Evolutionary conservation across 2,329 filamentous ascomycete genomes (phyloP).

Genomic region (Pseudogymnoascus pannorum): DNA sequence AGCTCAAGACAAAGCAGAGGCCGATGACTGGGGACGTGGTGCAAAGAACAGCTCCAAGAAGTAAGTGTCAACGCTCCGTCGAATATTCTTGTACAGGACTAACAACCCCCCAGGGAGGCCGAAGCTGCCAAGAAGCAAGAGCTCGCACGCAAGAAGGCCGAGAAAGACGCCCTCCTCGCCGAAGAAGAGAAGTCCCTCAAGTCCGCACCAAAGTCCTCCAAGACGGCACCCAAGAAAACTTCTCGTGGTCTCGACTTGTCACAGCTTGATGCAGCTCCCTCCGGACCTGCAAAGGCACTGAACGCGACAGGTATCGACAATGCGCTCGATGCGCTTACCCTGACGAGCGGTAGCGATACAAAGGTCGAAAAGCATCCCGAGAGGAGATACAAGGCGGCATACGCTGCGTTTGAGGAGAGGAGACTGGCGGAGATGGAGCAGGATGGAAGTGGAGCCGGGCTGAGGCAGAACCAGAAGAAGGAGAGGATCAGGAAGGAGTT

Average conservation of each 20-base stretch:
- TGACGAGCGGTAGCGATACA: slow-evolving; percentile 49
- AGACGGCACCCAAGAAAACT: slow-evolving; percentile 61
- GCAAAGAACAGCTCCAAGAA: slow-evolving; percentile 81
- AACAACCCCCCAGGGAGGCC: slow-evolving; percentile 55
- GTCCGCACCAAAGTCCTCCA: slow-evolving; percentile 53
- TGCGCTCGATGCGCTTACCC: slow-evolving; percentile 74
- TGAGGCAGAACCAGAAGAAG: slow-evolving; percentile 77
- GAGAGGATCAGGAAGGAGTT: slow-evolving; percentile 86
- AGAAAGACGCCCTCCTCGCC: slow-evolving; percentile 72
- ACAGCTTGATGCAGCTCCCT: slow-evolving; percentile 54
- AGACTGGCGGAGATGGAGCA: slow-evolving; percentile 77
- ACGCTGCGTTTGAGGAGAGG: slow-evolving; percentile 72
- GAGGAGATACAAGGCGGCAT: slow-evolving; percentile 78
- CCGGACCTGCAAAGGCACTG: slow-evolving; percentile 47
- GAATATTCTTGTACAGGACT: background rate
- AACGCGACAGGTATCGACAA: slow-evolving; percentile 89
- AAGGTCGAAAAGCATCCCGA: slow-evolving; percentile 88
- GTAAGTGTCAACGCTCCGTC: slow-evolving; percentile 44
- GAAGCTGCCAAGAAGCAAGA: slow-evolving; percentile 80
- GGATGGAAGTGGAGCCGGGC: slow-evolving; percentile 63
- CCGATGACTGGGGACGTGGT: slow-evolving; percentile 76
- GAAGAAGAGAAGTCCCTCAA: slow-evolving; percentile 80
- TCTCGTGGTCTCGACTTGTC: slow-evolving; percentile 63
- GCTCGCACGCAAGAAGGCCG: slow-evolving; percentile 80
- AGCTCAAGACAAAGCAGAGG: slow-evolving; percentile 60